These are phyloP conservation scores for Lumnitzera littorea DNA, from an alignment of 345 rosid genomes.

Conservation along the genomic window DNA sequence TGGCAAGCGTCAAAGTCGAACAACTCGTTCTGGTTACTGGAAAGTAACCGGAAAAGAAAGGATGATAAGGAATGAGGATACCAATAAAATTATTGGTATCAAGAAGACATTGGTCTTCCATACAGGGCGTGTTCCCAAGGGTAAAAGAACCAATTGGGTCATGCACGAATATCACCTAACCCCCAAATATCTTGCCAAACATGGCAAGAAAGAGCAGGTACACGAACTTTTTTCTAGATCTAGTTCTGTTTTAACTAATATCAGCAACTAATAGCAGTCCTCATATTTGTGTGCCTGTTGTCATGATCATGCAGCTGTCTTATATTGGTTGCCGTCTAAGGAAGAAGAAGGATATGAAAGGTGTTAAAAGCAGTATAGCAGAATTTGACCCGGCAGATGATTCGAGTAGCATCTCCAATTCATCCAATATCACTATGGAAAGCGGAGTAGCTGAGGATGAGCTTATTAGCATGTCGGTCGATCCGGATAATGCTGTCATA, in stretches of 20 bases:
- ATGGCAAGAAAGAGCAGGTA: neutral
- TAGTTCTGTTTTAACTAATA: neutral
- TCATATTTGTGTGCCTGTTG: neutral
- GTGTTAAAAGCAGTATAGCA: too few relatives aligned
- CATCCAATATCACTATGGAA: too few relatives aligned
- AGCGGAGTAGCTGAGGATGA: too few relatives aligned
- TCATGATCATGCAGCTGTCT: conserved; percentile 1
- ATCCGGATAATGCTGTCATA: too few relatives aligned
- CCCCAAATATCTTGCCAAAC: conserved; percentile 6
- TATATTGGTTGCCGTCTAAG: conserved; percentile 2
- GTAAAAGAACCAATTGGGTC: conserved; percentile 17
- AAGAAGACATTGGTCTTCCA: conserved; percentile 40
- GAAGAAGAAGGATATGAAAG: neutral
- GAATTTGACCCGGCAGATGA: too few relatives aligned
- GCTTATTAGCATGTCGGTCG: too few relatives aligned
- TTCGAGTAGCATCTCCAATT: too few relatives aligned
- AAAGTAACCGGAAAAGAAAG: conserved; percentile 35
- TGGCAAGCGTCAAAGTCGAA: conserved; percentile 17
- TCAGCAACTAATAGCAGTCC: neutral
- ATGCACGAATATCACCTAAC: conserved; percentile 25
- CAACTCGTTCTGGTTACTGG: conserved; percentile 38
- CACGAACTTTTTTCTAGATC: neutral
- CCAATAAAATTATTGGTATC: conserved; percentile 18
- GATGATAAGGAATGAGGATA: conserved; percentile 6
- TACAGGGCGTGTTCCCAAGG: neutral